These are phyloP conservation scores for Trichosanthes cucumerina DNA, from an alignment of 306 rosid species.

Conservation along the genomic window DNA sequence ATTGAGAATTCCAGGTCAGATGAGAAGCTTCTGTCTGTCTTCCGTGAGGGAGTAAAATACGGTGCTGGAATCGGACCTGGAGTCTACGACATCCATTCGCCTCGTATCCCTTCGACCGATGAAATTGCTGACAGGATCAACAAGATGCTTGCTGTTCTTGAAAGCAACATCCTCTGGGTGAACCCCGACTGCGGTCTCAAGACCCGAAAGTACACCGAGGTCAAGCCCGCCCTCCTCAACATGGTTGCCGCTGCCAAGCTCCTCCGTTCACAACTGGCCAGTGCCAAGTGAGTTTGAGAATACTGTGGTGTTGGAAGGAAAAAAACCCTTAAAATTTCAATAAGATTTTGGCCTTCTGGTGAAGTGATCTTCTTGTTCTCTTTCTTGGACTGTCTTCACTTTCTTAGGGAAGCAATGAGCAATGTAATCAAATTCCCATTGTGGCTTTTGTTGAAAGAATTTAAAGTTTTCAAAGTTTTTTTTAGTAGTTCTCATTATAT, in stretches of 20 bases:
- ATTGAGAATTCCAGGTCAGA: constrained; percentile 85
- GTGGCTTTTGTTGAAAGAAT: background rate
- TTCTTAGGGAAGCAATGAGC: background rate
- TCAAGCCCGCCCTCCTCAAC: constrained; percentile 62
- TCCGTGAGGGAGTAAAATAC: constrained; percentile 76
- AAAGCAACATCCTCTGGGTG: constrained; percentile 72
- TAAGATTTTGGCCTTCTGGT: constrained; percentile 2
- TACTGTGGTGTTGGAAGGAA: background rate
- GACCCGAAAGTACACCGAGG: constrained; percentile 72
- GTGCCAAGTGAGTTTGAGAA: constrained; percentile 34
- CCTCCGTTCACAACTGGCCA: constrained; percentile 43
- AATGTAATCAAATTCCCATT: background rate
- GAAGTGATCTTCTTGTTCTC: background rate
- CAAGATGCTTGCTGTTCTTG: constrained; percentile 73
- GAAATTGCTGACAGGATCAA: constrained; percentile 65
- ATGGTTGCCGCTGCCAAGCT: constrained; percentile 75
- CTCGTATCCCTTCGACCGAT: constrained; percentile 61
- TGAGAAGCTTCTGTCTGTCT: constrained; percentile 69
- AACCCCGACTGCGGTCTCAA: constrained; percentile 92
- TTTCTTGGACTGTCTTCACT: background rate
- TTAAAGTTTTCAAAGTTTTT: background rate
- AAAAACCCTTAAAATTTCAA: background rate
- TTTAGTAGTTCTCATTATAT: background rate
- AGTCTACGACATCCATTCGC: constrained; percentile 81
- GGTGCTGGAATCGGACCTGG: constrained; percentile 94